Evolutionary conservation across 2,329 filamentous ascomycete species (phyloP), one percentile per base, ranked within the genome.

Genomic region (Trichophyton schoenleinii): DNA sequence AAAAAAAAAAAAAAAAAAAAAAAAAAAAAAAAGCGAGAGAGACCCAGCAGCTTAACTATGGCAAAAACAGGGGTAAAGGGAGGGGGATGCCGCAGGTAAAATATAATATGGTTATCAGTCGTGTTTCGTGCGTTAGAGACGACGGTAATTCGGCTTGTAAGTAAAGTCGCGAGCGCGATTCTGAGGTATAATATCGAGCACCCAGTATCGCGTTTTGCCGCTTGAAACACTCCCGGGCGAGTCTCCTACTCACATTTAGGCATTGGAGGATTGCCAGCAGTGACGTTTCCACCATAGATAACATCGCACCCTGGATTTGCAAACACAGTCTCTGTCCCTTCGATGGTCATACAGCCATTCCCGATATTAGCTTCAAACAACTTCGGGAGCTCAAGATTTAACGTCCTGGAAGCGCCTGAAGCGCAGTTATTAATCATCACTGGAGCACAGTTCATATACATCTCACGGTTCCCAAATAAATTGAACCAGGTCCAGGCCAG

Each of bases 371-470:
- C 62, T 22, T 58, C 38, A 34, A 58, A 65, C 31, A 64, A 49
- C 5, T 62, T 59, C 3, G 62, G 64, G 4, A 64, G 48, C 15
- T 15, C 15, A 20, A 11, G 4, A 48, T 22, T 48, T 1, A 11
- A 48, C 13, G n/a, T 11, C 7, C 31, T 44, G 34, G 20, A 36
- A 41, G 25, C 13, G 25, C 25, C 34, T 13, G 20, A 25, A 22
- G 25, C 15, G 25, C 34, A 58, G 9, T 70, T 71, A 1, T 74
- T 69, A 41, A 91, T 84, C 64, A 81, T 83, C 67, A 91, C 81
- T 59, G 82, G 79, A 6, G 88, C 88, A 70, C 89, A 94, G 75
- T 90, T 89, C 86, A 90, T 90, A 80, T 94, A 94, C 88, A 63
- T 61, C 58, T 63, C 61, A 18, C 61, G 59, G 42, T 61, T 59